Evolutionary conservation across 306 rosid genomes (phyloP).

Genomic region (Geum urbanum): DNA sequence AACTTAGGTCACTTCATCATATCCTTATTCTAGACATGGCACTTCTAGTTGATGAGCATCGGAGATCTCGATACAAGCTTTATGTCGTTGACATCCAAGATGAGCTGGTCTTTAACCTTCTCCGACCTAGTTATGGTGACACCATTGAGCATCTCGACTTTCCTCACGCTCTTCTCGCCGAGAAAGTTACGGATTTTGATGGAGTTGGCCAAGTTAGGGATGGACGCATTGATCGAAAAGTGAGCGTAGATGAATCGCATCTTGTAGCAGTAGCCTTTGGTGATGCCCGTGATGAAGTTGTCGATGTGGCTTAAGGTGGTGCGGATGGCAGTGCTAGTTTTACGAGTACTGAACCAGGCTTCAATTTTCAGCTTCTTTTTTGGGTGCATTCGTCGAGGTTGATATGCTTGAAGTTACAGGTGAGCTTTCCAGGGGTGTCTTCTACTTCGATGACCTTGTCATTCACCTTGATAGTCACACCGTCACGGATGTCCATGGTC

Average conservation of each 20-base stretch:
- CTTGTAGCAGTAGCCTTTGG: constrained; percentile 84
- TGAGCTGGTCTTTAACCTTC: constrained; percentile 76
- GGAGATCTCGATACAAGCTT: constrained; percentile 69
- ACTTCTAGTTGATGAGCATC: constrained; percentile 81
- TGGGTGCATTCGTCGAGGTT: constrained; percentile 53
- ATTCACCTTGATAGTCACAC: constrained; percentile 62
- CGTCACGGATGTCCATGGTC: constrained; percentile 75
- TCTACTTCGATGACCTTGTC: constrained; percentile 79
- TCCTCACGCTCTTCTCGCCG: constrained; percentile 75
- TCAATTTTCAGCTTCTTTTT: constrained; percentile 63
- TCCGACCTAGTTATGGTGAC: constrained; percentile 60
- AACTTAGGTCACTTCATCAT: too few relatives aligned
- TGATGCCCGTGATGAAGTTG: constrained; percentile 80
- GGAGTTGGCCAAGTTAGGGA: constrained; percentile 32
- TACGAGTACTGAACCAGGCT: constrained; percentile 67
- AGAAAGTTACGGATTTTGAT: constrained; percentile 73
- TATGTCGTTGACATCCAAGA: constrained; percentile 71
- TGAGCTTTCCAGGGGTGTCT: constrained; percentile 70
- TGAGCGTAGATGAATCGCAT: constrained; percentile 87
- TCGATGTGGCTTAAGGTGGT: constrained; percentile 76
- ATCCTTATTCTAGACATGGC: constrained; percentile 79
- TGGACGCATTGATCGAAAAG: constrained; percentile 81
- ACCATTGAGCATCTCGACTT: constrained; percentile 73
- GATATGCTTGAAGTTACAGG: constrained; percentile 67
- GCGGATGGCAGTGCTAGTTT: constrained; percentile 80